Evolutionary conservation across 306 rosid genomes (phyloP), one percentile per base, ranked within the genome.

Genomic region (Fragaria ananassa): DNA sequence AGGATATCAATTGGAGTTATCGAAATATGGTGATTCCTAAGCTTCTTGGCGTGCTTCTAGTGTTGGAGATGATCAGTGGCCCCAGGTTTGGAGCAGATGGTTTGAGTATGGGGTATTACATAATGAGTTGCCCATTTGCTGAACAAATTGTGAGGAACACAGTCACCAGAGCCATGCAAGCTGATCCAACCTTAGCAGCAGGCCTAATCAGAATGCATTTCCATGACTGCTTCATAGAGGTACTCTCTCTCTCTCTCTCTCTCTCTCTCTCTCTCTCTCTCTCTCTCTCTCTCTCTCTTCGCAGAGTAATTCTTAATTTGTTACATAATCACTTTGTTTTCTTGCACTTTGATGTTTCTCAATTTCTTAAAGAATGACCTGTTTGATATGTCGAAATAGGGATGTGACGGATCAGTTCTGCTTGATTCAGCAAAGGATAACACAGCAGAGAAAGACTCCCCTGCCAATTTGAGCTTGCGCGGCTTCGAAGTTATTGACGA

Each of bases 361-460:
- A 54, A 19, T 54, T 54, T 19, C 62, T 21, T 21, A 5, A 60
- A 27, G 14, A 10, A 21, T 21, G 5, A 2, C 62, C 21, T 56
- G 21, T 31, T 29, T 27, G n/a, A 10, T 62, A 15, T 62, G 65
- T 60, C 27, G 37, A 60, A 29, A 67, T 58, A 94, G 96, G 99
- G 98, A 35, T 95, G 99, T 64, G 99, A 92, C 81, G 99, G 85
- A 1, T 95, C 99, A 3, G 61, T 95, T 79, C 85, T 95, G 21
- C 65, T 95, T 6, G 97, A 95, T 62, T 92, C 99, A 25, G 91
- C 96, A 0, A 81, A 83, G 41, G 91, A 73, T 27, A 90, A 92
- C 65, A 90, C 79, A 14, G 96, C 98, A 34, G 99, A 95, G 68
- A 95, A 95, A 79, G 99, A 95, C 72, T 95, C 99, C 18, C 98